Evolutionary conservation across 1,284 basidiomycete genomes (phyloP), one percentile per base, ranked within the genome.

Genomic region (Trametes versicolor): DNA sequence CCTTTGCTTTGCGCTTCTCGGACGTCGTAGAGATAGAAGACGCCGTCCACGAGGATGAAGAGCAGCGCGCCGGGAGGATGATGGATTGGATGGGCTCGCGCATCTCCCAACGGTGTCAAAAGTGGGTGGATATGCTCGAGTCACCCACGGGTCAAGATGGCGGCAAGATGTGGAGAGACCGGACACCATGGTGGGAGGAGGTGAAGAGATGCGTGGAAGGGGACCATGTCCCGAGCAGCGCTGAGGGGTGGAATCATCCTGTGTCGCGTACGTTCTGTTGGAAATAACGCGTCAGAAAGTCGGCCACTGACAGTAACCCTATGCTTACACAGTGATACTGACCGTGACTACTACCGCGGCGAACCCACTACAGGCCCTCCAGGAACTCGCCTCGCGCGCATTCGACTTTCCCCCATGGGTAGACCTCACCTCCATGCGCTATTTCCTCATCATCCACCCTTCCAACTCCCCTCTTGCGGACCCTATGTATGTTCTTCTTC

Each of bases 131-230:
- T 85, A 90, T 71, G 66, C 69, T 76, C 55, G 76, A 74, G 59
- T 63, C 23, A 13, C 53, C 36, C 37, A 63, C 70, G 0, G 58
- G 63, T 4, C 63, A 66, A 9, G 75, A 73, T 29, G 72, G 85
- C 58, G 74, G 77, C 4, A 69, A 67, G 43, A 59, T 67, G 29
- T 74, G 72, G 69, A 72, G 68, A 17, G 65, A 79, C 41, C 81
- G 84, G 60, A 87, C 90, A 13, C 92, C 91, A 2, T 94, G 92
- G 92, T 94, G 93, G 93, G 89, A 93, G 68, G 92, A 94, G 74
- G 80, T 94, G 37, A 82, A 83, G 72, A 82, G 86, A 21, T 94
- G 93, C 75, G 82, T 84, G 5, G 90, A 94, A 73, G 91, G 91
- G 3, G 91, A 94, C 71, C 82, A 86, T 76, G 80, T 89, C 27